Evolutionary conservation across 2,329 filamentous ascomycete species (phyloP), one percentile per base, ranked within the genome.

Genomic region (Cytospora leucostoma): DNA sequence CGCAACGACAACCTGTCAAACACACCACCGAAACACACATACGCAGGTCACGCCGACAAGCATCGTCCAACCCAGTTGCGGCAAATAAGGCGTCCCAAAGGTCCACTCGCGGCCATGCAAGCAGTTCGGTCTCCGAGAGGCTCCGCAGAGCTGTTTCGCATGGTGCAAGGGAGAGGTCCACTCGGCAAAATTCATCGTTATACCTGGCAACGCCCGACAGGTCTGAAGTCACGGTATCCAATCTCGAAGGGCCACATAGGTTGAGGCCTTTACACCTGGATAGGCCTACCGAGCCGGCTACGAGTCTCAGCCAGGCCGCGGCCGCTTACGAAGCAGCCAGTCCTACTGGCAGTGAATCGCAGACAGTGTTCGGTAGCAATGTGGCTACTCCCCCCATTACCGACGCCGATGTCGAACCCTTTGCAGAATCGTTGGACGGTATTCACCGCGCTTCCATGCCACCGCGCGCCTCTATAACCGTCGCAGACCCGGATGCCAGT

Each of bases 401-500:
- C 10, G 91, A 93, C 67, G 84, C 87, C 27, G 90, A 93, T 65
- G 75, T 86, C 12, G 88, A 90, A 67, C 83, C 85, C 11, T 82
- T 86, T 65, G 77, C 76, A 27, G 82, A 84, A 33, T 21, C 59
- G 55, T 71, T 74, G 6, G 82, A 84, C 67, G 80, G 83, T 54
- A 78, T 80, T 13, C 74, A 84, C 17, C 78, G 79, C 61, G 77
- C 76, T 71, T 78, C 77, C 27, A 72, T 80, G 19, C 73, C 76
- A 53, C 75, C 82, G 35, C 80, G 84, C 32, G 78, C 78, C 55
- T 81, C 93, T 56, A 88, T 93, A 70, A 89, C 87, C 54, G 83
- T 89, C 61, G 86, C 88, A 62, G 88, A 89, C 47, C 91, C 95
- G 74, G 94, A 97, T 79, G 92, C 92, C 67, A 97, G 92, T 76